phyloP scores from a whole-genome alignment of 768 basidiomycete genomes.

The Pisolithus marmoratus region DNA sequence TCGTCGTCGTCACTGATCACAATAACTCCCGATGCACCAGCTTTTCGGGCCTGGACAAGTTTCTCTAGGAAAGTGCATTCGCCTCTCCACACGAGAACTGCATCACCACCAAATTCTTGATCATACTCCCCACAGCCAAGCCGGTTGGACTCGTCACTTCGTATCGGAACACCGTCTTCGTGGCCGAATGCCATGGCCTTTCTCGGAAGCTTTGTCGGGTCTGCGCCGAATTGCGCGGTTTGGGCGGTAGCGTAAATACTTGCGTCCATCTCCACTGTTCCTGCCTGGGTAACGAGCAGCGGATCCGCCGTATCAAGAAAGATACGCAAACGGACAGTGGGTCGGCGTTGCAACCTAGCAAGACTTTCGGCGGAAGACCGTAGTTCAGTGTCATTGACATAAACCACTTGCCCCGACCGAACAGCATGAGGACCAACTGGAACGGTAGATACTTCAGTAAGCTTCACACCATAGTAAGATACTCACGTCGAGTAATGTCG shows the following conservation, averaged over 20 bases:
- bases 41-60: constrained; percentile 57
- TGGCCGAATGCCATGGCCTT: constrained; percentile 39
- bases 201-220: constrained; percentile 35
- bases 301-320: constrained; percentile 50
- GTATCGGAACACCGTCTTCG: constrained; percentile 49
- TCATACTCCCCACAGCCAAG: constrained; percentile 58
- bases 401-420: constrained; percentile 73
- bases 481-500: constrained; percentile 76
- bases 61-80: constrained; percentile 89
- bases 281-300: constrained; percentile 34
- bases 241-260: constrained; percentile 53
- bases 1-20: constrained; percentile 62
- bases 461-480: background rate
- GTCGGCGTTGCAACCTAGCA: constrained; percentile 8
- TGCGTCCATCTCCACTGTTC: constrained; percentile 32
- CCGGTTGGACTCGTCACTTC: constrained; percentile 45
- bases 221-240: constrained; percentile 67
- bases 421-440: constrained; percentile 81
- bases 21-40: constrained; percentile 73
- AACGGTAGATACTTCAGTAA: constrained; percentile 2
- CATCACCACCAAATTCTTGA: constrained; percentile 40
- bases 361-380: constrained; percentile 30
- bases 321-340: constrained; percentile 55
- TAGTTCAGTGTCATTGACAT: constrained; percentile 64
- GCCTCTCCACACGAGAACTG: constrained; percentile 68